These are phyloP conservation scores for Solanum tacnaense DNA, from an alignment of 257 asterid species.

Conservation along the genomic window DNA sequence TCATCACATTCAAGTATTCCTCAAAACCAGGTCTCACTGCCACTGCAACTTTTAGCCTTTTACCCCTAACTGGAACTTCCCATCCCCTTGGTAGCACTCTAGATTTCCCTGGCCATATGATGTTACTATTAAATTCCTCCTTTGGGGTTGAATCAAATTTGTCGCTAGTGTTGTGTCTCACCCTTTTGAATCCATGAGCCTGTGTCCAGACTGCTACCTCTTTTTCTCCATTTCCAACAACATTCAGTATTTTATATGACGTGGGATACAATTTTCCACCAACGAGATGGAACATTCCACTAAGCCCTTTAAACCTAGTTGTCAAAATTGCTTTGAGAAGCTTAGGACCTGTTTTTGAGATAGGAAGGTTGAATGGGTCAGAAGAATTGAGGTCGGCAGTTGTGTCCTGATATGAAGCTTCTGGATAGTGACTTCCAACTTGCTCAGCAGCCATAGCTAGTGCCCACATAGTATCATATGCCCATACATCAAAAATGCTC, in stretches of 20 bases:
- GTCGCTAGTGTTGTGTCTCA: not conserved
- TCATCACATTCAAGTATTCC: not conserved
- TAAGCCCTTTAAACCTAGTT: conserved; percentile 15
- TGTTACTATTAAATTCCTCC: not conserved
- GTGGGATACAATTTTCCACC: not conserved
- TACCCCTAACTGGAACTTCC: not conserved
- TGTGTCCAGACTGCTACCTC: not conserved
- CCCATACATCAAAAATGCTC: conserved; percentile 28
- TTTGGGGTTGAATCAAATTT: not conserved
- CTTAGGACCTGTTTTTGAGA: not conserved
- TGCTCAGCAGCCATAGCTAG: conserved; percentile 8
- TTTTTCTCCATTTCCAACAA: not conserved
- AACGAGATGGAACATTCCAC: conserved; percentile 14
- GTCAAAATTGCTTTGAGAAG: conserved; percentile 14
- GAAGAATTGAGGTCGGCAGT: not conserved
- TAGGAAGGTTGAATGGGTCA: not conserved
- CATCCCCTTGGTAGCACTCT: not conserved
- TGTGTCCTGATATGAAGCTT: not conserved
- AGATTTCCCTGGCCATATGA: not conserved
- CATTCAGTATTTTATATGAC: not conserved
- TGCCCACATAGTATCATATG: conserved; percentile 29
- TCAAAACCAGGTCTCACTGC: not conserved
- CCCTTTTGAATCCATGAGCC: not conserved
- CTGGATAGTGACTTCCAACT: not conserved
- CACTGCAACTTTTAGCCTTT: not conserved